These are phyloP conservation scores for Pichia eremophila DNA, from an alignment of 805 yeast genomes.

Conservation along the genomic window DNA sequence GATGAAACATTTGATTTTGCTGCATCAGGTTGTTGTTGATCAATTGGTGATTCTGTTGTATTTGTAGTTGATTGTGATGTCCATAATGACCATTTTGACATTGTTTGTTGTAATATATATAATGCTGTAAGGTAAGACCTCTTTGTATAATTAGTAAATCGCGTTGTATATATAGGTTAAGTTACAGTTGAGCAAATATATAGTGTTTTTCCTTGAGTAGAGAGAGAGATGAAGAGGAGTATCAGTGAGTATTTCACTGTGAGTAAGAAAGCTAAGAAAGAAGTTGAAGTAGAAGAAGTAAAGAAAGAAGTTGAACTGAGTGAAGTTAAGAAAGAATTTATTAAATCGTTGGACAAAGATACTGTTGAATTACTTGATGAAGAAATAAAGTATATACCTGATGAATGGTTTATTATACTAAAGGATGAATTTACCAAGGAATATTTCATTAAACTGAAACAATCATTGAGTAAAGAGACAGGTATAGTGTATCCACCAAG, in stretches of 20 bases:
- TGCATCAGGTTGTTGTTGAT: not conserved
- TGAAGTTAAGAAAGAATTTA: too few relatives aligned
- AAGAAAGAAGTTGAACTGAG: too few relatives aligned
- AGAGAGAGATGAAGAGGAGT: not conserved
- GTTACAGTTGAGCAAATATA: too few relatives aligned
- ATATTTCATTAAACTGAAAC: conserved; percentile 67
- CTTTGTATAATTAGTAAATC: too few relatives aligned
- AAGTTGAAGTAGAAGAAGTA: not conserved
- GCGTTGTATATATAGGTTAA: too few relatives aligned
- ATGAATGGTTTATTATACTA: conserved; percentile 68
- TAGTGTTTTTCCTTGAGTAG: too few relatives aligned
- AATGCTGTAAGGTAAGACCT: too few relatives aligned
- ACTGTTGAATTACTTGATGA: conserved; percentile 34
- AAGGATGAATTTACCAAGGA: conserved; percentile 72
- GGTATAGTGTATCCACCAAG: conserved; percentile 66
- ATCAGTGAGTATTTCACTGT: not conserved
- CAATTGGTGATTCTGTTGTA: too few relatives aligned
- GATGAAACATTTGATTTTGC: not conserved
- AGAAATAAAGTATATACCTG: conserved; percentile 64
- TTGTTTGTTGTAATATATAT: too few relatives aligned
- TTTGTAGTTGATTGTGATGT: not conserved
- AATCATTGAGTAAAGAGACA: conserved; percentile 45
- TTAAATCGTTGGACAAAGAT: too few relatives aligned
- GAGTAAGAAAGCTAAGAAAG: not conserved
- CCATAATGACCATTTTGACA: not conserved